phyloP scores from a whole-genome alignment of 2,329 filamentous ascomycete genomes.

The Pyrenophora teres region DNA sequence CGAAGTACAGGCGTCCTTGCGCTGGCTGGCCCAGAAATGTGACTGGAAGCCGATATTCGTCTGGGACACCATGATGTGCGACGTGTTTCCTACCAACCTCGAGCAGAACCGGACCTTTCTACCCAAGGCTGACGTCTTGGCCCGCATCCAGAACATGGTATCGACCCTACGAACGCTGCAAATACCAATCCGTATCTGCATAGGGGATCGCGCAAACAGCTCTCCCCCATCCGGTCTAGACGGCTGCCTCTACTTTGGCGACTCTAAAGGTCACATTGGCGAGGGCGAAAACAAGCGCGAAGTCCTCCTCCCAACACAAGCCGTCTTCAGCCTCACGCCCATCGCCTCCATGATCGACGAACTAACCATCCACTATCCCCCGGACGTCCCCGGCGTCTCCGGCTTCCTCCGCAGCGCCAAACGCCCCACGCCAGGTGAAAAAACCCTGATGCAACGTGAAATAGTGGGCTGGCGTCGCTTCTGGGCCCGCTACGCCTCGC shows the following conservation, averaged over 20 bases:
- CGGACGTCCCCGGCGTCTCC: conserved; percentile 39
- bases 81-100: conserved; percentile 44
- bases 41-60: conserved; percentile 41
- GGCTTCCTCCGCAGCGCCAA: conserved; percentile 32
- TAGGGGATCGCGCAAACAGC: conserved; percentile 37
- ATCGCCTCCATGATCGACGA: conserved; percentile 45
- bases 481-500: conserved; percentile 42
- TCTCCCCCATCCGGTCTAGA: conserved; percentile 37
- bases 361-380: conserved; percentile 43
- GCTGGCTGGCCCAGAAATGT: conserved; percentile 40
- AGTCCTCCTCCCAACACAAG: conserved; percentile 38
- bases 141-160: conserved; percentile 40
- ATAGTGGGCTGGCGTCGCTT: conserved; percentile 44
- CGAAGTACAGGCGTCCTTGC: conserved; percentile 41
- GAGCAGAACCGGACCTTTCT: conserved; percentile 35
- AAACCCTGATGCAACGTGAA: conserved; percentile 37
- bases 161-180: conserved; percentile 32
- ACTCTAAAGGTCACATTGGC: conserved; percentile 40
- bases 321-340: conserved; percentile 37
- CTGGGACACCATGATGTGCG: conserved; percentile 46
- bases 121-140: conserved; percentile 39
- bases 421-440: conserved; percentile 31
- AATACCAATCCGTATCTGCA: conserved; percentile 43
- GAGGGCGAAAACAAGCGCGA: conserved; percentile 32
- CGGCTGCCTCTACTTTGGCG: conserved; percentile 43